These are phyloP conservation scores for Ceratobasidium sp. DNA, from an alignment of 1,284 basidiomycete species.

Conservation along the genomic window DNA sequence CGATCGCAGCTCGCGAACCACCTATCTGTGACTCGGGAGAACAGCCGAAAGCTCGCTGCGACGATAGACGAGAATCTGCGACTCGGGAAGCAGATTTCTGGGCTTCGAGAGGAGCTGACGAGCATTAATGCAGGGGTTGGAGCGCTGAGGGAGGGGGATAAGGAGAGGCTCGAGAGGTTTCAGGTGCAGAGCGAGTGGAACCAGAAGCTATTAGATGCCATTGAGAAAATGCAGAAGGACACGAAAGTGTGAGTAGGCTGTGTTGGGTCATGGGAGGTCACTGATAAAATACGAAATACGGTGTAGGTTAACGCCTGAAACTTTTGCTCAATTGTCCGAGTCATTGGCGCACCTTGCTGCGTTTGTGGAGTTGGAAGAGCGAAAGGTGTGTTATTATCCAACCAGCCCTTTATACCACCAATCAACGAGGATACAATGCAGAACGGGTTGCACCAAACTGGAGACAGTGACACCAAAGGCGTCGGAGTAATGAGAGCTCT, in stretches of 20 bases:
- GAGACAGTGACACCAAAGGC: conserved; percentile 18
- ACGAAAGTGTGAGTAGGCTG: conserved; percentile 24
- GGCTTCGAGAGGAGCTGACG: background rate
- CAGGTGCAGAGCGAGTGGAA: conserved; percentile 27
- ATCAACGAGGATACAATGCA: background rate
- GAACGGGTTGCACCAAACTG: conserved; percentile 19
- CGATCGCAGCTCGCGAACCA: conserved; percentile 23
- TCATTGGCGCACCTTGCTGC: conserved; percentile 34
- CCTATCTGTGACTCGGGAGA: conserved; percentile 29
- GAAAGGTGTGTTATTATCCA: background rate
- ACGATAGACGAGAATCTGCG: conserved; percentile 31
- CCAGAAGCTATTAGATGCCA: conserved; percentile 19
- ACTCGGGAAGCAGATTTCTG: conserved; percentile 5
- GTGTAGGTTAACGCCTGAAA: conserved; percentile 33
- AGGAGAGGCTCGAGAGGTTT: conserved; percentile 9
- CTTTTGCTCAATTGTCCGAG: conserved; percentile 37
- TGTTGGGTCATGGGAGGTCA: background rate
- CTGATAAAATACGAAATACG: background rate
- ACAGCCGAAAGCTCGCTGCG: conserved; percentile 24
- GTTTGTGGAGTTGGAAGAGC: conserved; percentile 30
- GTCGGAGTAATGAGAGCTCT: conserved; percentile 34
- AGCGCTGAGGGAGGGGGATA: conserved; percentile 6
- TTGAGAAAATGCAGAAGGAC: conserved; percentile 37
- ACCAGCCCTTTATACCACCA: background rate
- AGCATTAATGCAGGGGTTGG: background rate